Base-by-base conservation (phyloP, 768 basidiomycete genomes). In the Hydnum rufescens region DNA sequence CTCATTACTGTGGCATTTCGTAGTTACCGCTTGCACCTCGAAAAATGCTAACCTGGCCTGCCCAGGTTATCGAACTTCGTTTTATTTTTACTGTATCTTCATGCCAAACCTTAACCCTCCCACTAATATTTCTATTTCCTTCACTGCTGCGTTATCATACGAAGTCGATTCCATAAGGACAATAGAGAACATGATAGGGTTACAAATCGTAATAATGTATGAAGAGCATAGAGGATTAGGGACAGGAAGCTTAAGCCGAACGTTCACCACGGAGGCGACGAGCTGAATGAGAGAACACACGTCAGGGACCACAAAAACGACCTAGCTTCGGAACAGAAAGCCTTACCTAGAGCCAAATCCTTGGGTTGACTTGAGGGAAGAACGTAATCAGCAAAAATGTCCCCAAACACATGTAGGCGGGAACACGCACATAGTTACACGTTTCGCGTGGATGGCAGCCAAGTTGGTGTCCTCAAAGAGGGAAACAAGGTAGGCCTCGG, bases 371-470 rank as follows among this genome's bases (percentile, higher is more conserved):
- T 80, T 60, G 56, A 57, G n/a, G n/a, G n/a, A n/a, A n/a, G 52
- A 55, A 22, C 4, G 42, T n/a, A 26, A 56, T 64, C 76, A 74
- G 82, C 80, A 22, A 79, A 82, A n/a, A n/a, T n/a, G n/a, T n/a
- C n/a, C n/a, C n/a, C 30, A 82, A 78, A 70, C 83, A 80, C 68
- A 86, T 87, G 51, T 84, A 84, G 63, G 86, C 84, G 65, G 86
- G 86, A 53, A 83, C 84, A 58, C 85, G 85, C 75, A 88, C 77
- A 72, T 86, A 85, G 55, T 82, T 85, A 70, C 85, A 83, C 60
- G n/a, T n/a, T n/a, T n/a, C n/a, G n/a, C n/a, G n/a, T n/a, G n/a
- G n/a, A n/a, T n/a, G n/a, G n/a, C n/a, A n/a, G n/a, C n/a, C n/a
- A n/a, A n/a, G n/a, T n/a, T n/a, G n/a, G n/a, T n/a, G n/a, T n/a